Conservation (phyloP, 2,329 filamentous ascomycete genomes). For the Didymella pomorum region DNA sequence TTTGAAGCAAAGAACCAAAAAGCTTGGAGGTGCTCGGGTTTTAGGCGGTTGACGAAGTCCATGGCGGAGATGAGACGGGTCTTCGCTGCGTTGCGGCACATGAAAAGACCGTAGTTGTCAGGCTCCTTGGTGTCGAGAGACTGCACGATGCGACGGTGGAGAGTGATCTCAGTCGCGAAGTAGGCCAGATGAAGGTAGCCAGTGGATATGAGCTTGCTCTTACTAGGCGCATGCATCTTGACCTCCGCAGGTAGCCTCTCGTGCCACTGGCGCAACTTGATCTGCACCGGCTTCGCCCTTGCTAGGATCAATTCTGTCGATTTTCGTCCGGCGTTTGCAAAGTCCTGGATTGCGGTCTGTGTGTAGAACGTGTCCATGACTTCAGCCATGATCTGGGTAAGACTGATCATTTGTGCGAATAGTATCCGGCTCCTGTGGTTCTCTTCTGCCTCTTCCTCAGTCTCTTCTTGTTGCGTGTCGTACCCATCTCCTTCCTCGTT, state of each 20-base stretch:
- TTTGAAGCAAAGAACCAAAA: constrained; percentile 94
- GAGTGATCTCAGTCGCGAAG: constrained; percentile 91
- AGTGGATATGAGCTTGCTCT: constrained; percentile 55
- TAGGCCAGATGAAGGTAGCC: constrained; percentile 87
- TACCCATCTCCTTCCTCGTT: constrained; percentile 68
- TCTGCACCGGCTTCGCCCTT: constrained; percentile 80
- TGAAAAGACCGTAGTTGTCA: constrained; percentile 86
- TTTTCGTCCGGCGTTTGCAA: constrained; percentile 70
- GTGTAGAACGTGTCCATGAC: constrained; percentile 86
- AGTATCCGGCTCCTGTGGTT: constrained; percentile 73
- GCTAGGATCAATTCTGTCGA: constrained; percentile 77
- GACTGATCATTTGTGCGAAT: constrained; percentile 77
- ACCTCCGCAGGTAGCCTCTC: constrained; percentile 68
- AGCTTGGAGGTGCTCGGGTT: constrained; percentile 81
- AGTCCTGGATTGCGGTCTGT: constrained; percentile 75
- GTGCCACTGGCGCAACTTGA: constrained; percentile 86
- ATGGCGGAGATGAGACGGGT: constrained; percentile 93
- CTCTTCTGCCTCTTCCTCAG: constrained; percentile 67
- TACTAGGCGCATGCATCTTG: constrained; percentile 68
- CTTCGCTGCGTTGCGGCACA: constrained; percentile 92
- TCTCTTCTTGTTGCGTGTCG: constrained; percentile 55
- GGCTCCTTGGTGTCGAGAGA: constrained; percentile 67
- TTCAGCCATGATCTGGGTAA: constrained; percentile 78
- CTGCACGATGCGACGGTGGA: constrained; percentile 89
- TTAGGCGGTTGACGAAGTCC: constrained; percentile 95